Conservation (phyloP, 139 green algal genomes). For the Deuterostichococcus epilithicus region DNA sequence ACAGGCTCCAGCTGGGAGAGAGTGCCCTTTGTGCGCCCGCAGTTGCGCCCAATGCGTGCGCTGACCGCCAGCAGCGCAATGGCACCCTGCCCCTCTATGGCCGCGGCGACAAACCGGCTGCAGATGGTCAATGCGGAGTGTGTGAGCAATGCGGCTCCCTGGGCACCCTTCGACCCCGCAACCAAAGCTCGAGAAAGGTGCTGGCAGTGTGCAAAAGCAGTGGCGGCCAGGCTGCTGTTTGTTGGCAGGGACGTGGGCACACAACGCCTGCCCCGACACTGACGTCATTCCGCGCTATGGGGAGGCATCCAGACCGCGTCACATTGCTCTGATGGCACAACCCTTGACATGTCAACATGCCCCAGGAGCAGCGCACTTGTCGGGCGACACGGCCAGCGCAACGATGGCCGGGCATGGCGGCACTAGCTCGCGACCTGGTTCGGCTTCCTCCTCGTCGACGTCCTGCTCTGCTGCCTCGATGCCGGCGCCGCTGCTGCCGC, state of each 20-base stretch:
- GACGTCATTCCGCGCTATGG: no score
- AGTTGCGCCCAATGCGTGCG: neutral
- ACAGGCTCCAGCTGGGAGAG: neutral
- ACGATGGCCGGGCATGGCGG: neutral
- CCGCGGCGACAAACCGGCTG: conserved; percentile 23
- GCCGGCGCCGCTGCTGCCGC: neutral
- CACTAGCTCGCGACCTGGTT: neutral
- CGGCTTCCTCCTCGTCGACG: neutral
- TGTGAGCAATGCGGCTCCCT: no score
- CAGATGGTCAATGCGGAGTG: no score
- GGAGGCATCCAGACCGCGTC: no score
- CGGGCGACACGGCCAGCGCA: conserved; percentile 6
- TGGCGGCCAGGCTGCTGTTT: no score
- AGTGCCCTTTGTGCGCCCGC: neutral
- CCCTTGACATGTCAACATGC: no score
- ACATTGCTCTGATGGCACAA: no score
- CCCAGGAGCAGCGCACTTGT: neutral
- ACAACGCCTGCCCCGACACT: no score
- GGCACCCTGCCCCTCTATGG: conserved; percentile 42
- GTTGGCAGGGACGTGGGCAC: no score
- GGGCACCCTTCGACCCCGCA: no score
- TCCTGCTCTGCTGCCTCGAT: conserved; percentile 3
- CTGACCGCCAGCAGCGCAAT: conserved; percentile 31
- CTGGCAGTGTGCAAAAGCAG: no score
- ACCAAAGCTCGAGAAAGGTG: no score